Conservation (phyloP, 1,139 yeast genomes). For the Candida sanyaensis region DNA sequence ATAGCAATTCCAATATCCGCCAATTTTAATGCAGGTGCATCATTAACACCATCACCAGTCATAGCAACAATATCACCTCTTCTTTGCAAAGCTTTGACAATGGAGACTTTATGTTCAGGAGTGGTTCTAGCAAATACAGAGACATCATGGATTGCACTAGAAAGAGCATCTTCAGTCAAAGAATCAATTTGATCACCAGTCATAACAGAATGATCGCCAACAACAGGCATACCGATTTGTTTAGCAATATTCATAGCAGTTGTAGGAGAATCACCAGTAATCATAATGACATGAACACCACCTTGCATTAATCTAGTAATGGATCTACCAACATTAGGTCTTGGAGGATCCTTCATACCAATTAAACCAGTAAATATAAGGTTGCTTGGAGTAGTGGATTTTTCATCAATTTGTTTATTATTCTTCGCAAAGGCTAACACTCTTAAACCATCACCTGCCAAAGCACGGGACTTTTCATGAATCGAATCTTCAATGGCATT, state of each 20-base stretch:
- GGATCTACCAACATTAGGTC: slow-evolving; percentile 76
- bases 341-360: slow-evolving; percentile 97
- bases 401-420: slow-evolving; percentile 28
- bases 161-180: slow-evolving; percentile 67
- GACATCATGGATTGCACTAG: slow-evolving; percentile 75
- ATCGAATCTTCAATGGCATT: slow-evolving; percentile 49
- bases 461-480: slow-evolving; percentile 54
- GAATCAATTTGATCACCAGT: slow-evolving; percentile 81
- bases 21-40: slow-evolving; percentile 96
- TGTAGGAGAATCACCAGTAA: slow-evolving; percentile 92
- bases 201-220: slow-evolving; percentile 66
- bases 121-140: slow-evolving; percentile 95
- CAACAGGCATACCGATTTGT: slow-evolving; percentile 88
- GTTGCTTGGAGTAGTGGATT: slow-evolving; percentile 46
- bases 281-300: slow-evolving; percentile 95
- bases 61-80: slow-evolving; percentile 96
- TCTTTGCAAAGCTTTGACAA: slow-evolving; percentile 87
- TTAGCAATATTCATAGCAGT: slow-evolving; percentile 92
- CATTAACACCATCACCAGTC: slow-evolving; percentile 99
- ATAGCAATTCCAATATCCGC: slow-evolving; percentile 98
- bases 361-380: slow-evolving; percentile 79
- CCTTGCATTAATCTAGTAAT: slow-evolving; percentile 78
- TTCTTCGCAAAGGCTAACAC: slow-evolving; percentile 78
- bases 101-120: slow-evolving; percentile 91
- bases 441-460: slow-evolving; percentile 85